Evolutionary conservation across 768 basidiomycete genomes (phyloP).

Genomic region (Auricularia heimuer): DNA sequence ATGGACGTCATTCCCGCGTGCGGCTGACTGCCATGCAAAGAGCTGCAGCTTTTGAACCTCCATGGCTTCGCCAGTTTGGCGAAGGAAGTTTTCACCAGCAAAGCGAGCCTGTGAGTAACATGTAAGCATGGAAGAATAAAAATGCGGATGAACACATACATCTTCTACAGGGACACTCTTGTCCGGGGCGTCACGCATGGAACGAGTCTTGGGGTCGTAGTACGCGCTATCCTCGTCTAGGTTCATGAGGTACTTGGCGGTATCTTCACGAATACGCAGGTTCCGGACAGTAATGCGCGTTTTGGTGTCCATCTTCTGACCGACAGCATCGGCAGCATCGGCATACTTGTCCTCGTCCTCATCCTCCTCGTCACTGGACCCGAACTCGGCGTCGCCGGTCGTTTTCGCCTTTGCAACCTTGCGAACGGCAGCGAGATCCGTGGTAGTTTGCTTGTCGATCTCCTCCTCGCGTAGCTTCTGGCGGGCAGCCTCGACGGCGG

Average conservation of each 20-base stretch:
- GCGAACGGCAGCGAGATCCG: slow-evolving; percentile 79
- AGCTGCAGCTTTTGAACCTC: slow-evolving; percentile 88
- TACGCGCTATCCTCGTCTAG: slow-evolving; percentile 92
- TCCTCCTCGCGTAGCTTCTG: slow-evolving; percentile 91
- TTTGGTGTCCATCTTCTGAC: slow-evolving; percentile 96
- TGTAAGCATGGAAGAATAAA: not conserved
- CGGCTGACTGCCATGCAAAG: slow-evolving; percentile 94
- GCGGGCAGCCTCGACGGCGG: slow-evolving; percentile 81
- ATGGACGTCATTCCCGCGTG: slow-evolving; percentile 90
- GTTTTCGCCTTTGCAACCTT: slow-evolving; percentile 89
- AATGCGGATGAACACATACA: slow-evolving; percentile 28
- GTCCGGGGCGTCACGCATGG: slow-evolving; percentile 94
- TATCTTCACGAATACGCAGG: slow-evolving; percentile 96
- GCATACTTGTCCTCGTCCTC: slow-evolving; percentile 98
- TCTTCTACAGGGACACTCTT: slow-evolving; percentile 76
- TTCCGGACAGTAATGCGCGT: slow-evolving; percentile 97
- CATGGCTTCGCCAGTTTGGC: slow-evolving; percentile 84
- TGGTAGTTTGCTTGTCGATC: slow-evolving; percentile 94
- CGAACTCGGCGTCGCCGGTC: slow-evolving; percentile 84
- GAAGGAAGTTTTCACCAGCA: slow-evolving; percentile 94
- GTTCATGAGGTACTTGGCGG: slow-evolving; percentile 97
- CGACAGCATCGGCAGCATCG: slow-evolving; percentile 93
- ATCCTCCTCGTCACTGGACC: slow-evolving; percentile 91
- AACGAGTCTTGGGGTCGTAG: slow-evolving; percentile 98
- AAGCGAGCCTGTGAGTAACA: slow-evolving; percentile 55